Evolutionary conservation across 768 basidiomycete genomes (phyloP), one percentile per base, ranked within the genome.

Genomic region (Tephrocybe sp.): DNA sequence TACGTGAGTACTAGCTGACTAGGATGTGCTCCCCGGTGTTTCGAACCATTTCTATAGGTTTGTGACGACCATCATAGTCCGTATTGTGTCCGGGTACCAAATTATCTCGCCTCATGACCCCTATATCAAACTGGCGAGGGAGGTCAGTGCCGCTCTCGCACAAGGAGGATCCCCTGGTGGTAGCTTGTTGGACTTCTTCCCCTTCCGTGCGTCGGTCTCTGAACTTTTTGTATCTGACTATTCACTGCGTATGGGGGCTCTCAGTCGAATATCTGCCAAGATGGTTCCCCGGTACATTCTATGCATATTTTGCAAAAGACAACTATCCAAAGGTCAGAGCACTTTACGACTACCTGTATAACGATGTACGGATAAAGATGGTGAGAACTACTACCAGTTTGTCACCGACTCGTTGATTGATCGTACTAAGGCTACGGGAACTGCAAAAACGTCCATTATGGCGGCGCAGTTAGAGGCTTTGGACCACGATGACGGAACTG

Each of bases 201-300:
- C 59, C 3, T 53, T 57, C 30, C 19, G 59, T 61, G 24, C 39
- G 42, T 42, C 16, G 5, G n/a, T n/a, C n/a, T n/a, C n/a, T n/a
- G n/a, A n/a, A n/a, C n/a, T n/a, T n/a, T n/a, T n/a, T n/a, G n/a
- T n/a, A n/a, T n/a, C n/a, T 22, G 23, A 27, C 12, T 22, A 16
- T 23, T 42, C 15, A 42, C 5, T 12, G 11, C 15, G 19, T 42
- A 29, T n/a, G 29, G 25, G 16, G 15, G 13, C 11, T n/a, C 21
- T 19, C 13, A 50, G 49, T 50, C 4, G 21, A 29, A 19, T 37
- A 50, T 19, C 27, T 50, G 15, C 60, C 60, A 1, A 56, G 56
- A 11, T 61, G 60, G 60, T 61, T 61, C 42, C 58, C 60, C 11
- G 60, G 60, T 2, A 56, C 57, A 29, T 56, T 49, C 29, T 56